A percentile compares a stretch with the other conserved stretches of the same genome.
These are phyloP conservation scores for Rhodotorula sp. DNA, from an alignment of 1,284 basidiomycete genomes.

Conservation along the genomic window DNA sequence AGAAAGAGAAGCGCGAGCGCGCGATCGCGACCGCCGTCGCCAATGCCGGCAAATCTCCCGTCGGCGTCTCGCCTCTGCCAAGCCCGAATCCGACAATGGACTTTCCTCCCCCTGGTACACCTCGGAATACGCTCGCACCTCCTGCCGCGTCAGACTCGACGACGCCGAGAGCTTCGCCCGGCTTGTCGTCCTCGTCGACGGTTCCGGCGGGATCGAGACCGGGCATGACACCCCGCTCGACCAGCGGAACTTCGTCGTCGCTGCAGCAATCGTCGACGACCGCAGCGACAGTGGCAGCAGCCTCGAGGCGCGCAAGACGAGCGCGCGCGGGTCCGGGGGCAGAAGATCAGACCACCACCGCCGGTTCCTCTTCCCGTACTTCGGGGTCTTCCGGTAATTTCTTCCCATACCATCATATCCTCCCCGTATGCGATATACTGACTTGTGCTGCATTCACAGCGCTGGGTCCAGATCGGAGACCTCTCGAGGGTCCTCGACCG, in stretches of 20 bases:
- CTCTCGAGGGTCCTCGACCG: neutral
- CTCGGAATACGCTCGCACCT: neutral
- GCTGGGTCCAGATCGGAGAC: neutral
- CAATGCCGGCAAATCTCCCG: conserved; percentile 28
- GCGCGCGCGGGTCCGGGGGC: neutral
- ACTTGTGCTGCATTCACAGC: neutral
- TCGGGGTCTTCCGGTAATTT: neutral
- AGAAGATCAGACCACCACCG: neutral
- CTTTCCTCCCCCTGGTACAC: too few species aligned
- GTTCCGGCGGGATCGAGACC: neutral
- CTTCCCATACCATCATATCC: neutral
- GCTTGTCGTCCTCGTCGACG: neutral
- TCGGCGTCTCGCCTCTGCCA: conserved; percentile 8
- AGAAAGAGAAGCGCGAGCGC: conserved; percentile 3
- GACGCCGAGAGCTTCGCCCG: neutral
- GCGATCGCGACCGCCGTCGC: conserved; percentile 27
- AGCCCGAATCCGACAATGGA: neutral
- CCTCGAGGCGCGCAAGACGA: neutral
- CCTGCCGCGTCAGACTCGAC: neutral
- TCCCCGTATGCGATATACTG: neutral
- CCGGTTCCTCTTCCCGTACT: neutral
- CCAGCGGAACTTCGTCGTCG: neutral
- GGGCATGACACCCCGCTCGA: neutral
- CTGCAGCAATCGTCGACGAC: neutral
- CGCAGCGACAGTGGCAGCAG: neutral